Evolutionary conservation across 2,329 filamentous ascomycete species (phyloP).

Genomic region (Venturia nashicola): DNA sequence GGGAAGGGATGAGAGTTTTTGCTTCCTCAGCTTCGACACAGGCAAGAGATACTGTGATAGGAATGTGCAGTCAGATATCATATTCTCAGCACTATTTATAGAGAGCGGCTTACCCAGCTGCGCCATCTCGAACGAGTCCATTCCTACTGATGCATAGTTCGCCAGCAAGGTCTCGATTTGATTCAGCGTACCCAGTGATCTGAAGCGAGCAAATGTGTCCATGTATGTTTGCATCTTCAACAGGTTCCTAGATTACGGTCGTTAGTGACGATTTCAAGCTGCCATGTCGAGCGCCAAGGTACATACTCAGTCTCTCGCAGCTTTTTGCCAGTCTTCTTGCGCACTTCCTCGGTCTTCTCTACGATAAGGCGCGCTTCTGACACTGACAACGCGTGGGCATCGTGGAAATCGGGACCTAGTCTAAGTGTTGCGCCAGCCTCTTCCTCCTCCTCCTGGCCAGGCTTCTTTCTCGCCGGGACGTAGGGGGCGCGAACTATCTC

Average conservation of each 20-base stretch:
- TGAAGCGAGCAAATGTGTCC: conserved; percentile 90
- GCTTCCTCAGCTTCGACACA: conserved; percentile 91
- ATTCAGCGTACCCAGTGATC: conserved; percentile 86
- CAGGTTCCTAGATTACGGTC: conserved; percentile 46
- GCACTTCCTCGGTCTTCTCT: conserved; percentile 73
- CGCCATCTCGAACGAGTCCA: conserved; percentile 87
- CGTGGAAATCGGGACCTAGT: conserved; percentile 76
- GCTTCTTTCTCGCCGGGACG: not conserved
- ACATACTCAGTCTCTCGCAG: conserved; percentile 72
- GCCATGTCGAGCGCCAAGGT: conserved; percentile 12
- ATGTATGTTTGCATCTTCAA: conserved; percentile 86
- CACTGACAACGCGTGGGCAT: conserved; percentile 82
- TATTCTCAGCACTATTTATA: not conserved
- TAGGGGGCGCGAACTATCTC: conserved; percentile 2
- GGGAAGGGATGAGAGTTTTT: conserved; percentile 82
- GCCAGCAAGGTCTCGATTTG: conserved; percentile 82
- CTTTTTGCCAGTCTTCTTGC: conserved; percentile 67
- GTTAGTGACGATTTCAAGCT: not conserved
- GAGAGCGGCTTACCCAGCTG: conserved; percentile 55
- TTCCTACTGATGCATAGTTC: conserved; percentile 49
- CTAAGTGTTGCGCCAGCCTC: conserved; percentile 71
- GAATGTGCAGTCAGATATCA: conserved; percentile 4
- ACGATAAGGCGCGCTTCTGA: conserved; percentile 89
- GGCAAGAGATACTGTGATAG: conserved; percentile 63
- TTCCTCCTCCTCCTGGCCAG: conserved; percentile 60